Conservation (phyloP, 2,329 filamentous ascomycete genomes). For the Colletotrichum australisinense region DNA sequence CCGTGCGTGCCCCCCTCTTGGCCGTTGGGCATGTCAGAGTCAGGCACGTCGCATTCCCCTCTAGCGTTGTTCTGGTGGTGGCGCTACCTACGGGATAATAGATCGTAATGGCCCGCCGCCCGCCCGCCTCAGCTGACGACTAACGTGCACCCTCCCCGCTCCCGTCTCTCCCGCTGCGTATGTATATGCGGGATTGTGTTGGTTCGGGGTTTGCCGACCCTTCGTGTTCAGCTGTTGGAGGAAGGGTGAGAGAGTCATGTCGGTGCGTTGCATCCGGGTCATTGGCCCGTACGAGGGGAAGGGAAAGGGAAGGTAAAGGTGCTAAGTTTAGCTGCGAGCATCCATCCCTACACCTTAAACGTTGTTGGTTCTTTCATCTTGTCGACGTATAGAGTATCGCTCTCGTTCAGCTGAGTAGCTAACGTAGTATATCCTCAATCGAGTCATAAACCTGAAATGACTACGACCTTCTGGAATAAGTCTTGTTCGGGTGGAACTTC, state of each 20-base stretch:
- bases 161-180: not conserved
- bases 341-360: not conserved
- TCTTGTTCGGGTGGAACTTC: no score
- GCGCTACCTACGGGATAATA: not conserved
- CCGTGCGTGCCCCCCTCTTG: no score
- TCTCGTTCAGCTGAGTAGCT: no score
- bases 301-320: not conserved
- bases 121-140: not conserved
- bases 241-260: not conserved
- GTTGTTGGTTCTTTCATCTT: not conserved
- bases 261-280: not conserved
- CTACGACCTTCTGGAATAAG: no score
- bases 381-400: not conserved
- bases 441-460: no score
- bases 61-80: not conserved
- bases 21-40: not conserved
- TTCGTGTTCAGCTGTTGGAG: not conserved
- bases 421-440: no score
- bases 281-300: not conserved
- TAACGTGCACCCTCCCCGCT: not conserved
- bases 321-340: not conserved
- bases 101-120: not conserved
- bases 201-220: not conserved
- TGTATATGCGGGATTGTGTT: not conserved
- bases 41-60: not conserved